These are phyloP conservation scores for Scedosporium dehoogii DNA, from an alignment of 2,329 filamentous ascomycete genomes.

Conservation along the genomic window DNA sequence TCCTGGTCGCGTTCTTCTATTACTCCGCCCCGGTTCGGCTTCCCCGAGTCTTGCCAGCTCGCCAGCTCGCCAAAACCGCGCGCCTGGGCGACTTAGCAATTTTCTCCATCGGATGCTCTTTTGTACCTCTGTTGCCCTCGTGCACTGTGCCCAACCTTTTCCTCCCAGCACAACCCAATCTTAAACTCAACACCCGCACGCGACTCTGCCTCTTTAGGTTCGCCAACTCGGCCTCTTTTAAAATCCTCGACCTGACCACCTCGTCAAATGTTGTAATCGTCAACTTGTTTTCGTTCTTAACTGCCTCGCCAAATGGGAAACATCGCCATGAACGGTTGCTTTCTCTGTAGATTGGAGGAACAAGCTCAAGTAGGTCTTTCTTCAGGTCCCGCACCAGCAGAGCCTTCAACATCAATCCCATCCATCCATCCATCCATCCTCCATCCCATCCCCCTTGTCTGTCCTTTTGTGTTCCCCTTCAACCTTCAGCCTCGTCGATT, in stretches of 20 bases:
- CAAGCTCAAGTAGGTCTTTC: constrained; percentile 5
- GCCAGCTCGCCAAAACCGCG: not conserved
- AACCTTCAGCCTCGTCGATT: not conserved
- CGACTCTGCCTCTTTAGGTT: not conserved
- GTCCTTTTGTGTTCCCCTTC: not conserved
- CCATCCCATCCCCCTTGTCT: not conserved
- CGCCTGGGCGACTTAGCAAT: not conserved
- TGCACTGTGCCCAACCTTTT: not conserved
- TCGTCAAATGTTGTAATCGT: constrained; percentile 5
- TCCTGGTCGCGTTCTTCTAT: too few relatives aligned
- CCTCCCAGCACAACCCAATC: not conserved
- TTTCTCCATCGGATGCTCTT: not conserved
- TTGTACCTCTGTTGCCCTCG: not conserved
- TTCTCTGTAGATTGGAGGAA: constrained; percentile 6
- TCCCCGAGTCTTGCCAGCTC: not conserved
- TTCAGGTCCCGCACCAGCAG: not conserved
- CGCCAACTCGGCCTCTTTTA: not conserved
- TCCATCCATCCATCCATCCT: not conserved
- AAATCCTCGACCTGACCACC: not conserved
- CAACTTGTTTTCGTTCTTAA: not conserved
- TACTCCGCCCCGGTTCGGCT: not conserved
- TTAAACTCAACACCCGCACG: not conserved
- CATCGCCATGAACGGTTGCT: constrained; percentile 2
- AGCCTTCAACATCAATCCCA: not conserved
- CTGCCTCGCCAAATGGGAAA: constrained; percentile 1